Conservation (phyloP, 2,329 filamentous ascomycete genomes). For the Leptographium wingfieldii region DNA sequence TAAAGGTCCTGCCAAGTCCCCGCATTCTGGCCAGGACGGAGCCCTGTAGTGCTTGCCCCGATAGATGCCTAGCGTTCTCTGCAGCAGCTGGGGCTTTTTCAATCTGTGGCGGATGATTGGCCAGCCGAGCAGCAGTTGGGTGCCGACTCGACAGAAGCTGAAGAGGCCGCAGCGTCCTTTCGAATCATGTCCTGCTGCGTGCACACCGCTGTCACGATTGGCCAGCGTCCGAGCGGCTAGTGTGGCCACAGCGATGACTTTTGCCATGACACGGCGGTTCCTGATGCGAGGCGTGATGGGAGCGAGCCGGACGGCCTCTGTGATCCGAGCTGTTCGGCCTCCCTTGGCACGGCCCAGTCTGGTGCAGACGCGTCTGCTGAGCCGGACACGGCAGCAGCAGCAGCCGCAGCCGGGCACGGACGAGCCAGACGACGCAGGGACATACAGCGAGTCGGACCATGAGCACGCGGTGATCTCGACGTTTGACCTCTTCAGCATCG, state of each 20-base stretch:
- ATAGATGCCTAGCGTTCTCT: not conserved
- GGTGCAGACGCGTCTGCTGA: not conserved
- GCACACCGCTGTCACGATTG: not conserved
- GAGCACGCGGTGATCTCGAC: conserved; percentile 40
- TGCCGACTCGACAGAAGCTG: not conserved
- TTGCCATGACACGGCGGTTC: too few relatives aligned
- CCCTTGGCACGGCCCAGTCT: too few relatives aligned
- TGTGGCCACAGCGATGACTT: too few relatives aligned
- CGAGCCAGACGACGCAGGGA: conserved; percentile 15
- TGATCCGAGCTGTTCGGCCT: too few relatives aligned
- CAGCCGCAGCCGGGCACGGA: too few relatives aligned
- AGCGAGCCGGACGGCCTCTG: not conserved
- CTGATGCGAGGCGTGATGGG: too few relatives aligned
- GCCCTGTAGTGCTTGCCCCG: too few relatives aligned
- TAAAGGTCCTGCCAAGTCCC: too few relatives aligned
- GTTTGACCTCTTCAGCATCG: conserved; percentile 38
- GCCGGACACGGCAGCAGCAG: too few relatives aligned
- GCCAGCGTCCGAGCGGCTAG: not conserved
- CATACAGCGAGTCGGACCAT: conserved; percentile 35
- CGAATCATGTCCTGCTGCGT: not conserved
- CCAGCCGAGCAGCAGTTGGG: not conserved
- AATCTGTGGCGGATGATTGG: not conserved
- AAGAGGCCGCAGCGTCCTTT: not conserved
- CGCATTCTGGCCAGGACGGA: not conserved
- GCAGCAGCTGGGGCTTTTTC: not conserved